Evolutionary conservation across 2,329 filamentous ascomycete genomes (phyloP), one percentile per base, ranked within the genome.

Genomic region (Colletotrichum somersetense): DNA sequence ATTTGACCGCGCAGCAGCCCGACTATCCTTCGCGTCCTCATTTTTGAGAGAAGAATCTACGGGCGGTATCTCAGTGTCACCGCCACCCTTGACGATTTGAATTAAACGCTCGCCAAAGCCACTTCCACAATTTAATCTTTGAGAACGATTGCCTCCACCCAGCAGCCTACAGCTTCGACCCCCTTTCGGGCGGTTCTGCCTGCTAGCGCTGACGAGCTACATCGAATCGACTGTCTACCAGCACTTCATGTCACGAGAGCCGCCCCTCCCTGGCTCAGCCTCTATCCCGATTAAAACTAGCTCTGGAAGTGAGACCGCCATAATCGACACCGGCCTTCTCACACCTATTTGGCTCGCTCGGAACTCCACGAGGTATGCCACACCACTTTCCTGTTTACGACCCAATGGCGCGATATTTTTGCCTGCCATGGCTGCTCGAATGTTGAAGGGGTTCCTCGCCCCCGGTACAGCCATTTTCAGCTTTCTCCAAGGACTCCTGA

Each of bases 81-180:
- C 67, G 66, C 66, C 70, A 72, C 46, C 62, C 23, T 56, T 35
- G 30, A 46, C 23, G 42, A 11, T 20, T 61, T 2, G 53, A 20
- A 71, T 10, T 55, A 55, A 61, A 50, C 53, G 38, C 66, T 23
- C 23, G 30, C 26, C 33, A 46, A 48, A 66, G 46, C 20, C 66
- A 26, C 26, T 23, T 59, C 35, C 46, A 10, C n/a, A 46, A 48
- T 16, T 20, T 64, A 6, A 26, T 62, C 20, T 62, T 52, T 57
- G 14, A 5, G 59, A 11, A 20, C 35, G 18, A 10, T 26, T 57
- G 3, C 26, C 14, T 65, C 12, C n/a, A 40, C 33, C 26, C 33
- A 52, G 20, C 26, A 40, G n/a, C 35, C 38, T 46, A n/a, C 40
- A 30, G 52, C 52, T n/a, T 33, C 35, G 48, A 63, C 38, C 35